phyloP scores from a whole-genome alignment of 1,284 basidiomycete genomes.

The Pseudozyma pruni region DNA sequence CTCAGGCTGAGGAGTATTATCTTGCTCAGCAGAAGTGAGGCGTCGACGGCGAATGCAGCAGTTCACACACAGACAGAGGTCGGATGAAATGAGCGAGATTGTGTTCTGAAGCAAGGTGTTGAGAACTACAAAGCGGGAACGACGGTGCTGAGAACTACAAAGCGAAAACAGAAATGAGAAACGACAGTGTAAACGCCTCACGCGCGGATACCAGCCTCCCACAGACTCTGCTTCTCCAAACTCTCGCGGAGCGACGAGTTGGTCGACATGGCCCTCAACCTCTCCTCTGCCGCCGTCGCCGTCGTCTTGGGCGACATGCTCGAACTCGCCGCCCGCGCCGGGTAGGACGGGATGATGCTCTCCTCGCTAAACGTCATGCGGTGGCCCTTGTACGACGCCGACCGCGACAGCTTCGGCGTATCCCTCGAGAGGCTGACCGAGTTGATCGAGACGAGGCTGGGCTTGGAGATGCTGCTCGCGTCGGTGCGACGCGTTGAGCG shows the following conservation, averaged over 20 bases:
- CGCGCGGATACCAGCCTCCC: constrained; percentile 12
- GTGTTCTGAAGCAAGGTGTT: too few relatives aligned
- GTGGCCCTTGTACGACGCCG: background rate
- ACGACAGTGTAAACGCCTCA: constrained; percentile 6
- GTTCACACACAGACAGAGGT: background rate
- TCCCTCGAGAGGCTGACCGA: background rate
- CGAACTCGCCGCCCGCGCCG: background rate
- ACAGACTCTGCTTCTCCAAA: constrained; percentile 12
- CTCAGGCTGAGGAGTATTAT: constrained; percentile 77
- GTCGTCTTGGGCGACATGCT: background rate
- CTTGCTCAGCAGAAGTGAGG: constrained; percentile 13
- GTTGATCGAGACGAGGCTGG: background rate
- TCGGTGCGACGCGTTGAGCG: background rate
- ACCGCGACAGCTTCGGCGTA: too few relatives aligned
- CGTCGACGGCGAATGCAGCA: background rate
- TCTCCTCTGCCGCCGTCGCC: background rate
- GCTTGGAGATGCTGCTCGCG: constrained; percentile 1
- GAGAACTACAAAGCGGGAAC: too few relatives aligned
- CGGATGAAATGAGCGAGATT: too few relatives aligned
- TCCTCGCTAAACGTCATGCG: constrained; percentile 12
- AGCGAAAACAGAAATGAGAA: background rate
- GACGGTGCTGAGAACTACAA: background rate
- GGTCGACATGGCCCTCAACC: background rate
- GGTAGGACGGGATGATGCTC: constrained; percentile 23
- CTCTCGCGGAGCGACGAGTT: constrained; percentile 10